phyloP scores from a whole-genome alignment of 495 filamentous ascomycete genomes.

The Hypoxylon lenormandii region DNA sequence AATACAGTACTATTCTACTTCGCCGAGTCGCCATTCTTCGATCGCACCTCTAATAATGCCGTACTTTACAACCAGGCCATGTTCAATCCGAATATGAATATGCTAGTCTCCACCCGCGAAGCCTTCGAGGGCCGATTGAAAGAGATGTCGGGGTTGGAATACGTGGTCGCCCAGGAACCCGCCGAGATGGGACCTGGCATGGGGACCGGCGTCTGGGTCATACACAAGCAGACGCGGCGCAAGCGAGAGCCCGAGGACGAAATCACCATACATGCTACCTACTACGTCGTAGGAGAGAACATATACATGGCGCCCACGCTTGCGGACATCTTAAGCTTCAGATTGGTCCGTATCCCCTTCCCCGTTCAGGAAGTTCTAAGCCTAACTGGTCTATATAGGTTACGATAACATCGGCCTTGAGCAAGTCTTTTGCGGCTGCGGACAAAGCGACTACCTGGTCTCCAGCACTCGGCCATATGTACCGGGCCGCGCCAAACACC shows the following conservation, averaged over 20 bases:
- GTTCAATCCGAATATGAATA: constrained; percentile 71
- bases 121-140: constrained; percentile 80
- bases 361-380: background rate
- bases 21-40: constrained; percentile 88
- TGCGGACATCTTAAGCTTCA: constrained; percentile 77
- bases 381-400: constrained; percentile 43
- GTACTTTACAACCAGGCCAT: constrained; percentile 78
- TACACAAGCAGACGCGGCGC: constrained; percentile 85
- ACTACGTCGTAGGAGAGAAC: constrained; percentile 85
- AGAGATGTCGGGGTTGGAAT: constrained; percentile 85
- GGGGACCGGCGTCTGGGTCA: constrained; percentile 85
- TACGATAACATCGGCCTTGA: constrained; percentile 74
- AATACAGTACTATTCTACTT: constrained; percentile 90
- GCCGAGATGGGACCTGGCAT: constrained; percentile 72
- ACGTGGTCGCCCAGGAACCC: constrained; percentile 80
- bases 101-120: constrained; percentile 73
- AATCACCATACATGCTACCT: constrained; percentile 77
- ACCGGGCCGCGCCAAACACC: constrained; percentile 60
- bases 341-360: constrained; percentile 69
- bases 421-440: constrained; percentile 68
- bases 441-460: constrained; percentile 76
- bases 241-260: constrained; percentile 72
- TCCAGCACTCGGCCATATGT: constrained; percentile 78
- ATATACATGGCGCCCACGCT: constrained; percentile 91
- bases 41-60: constrained; percentile 87